Evolutionary conservation across 768 basidiomycete species (phyloP), one percentile per base, ranked within the genome.

Genomic region (Boletus sp.): DNA sequence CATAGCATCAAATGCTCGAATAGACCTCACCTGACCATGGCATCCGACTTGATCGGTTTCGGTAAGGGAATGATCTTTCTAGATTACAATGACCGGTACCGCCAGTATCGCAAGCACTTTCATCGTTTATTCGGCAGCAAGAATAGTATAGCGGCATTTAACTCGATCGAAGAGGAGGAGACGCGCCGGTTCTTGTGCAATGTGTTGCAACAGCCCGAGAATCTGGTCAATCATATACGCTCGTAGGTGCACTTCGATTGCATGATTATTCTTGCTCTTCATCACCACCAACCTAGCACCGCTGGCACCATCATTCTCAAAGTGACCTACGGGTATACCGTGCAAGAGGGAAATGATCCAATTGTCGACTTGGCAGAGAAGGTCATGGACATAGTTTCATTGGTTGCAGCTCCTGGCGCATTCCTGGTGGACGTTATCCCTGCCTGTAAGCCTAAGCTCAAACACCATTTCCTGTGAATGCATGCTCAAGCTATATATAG

Each of bases 1-100:
- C 75, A 81, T 49, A 78, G 82, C 51, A 64, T 76, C n/a, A 80
- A 81, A 46, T 84, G 82, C 62, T 83, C 83, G 14, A 30, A 65
- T 28, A 59, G 68, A 51, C 59, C 63, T 7, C 47, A 41, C 37
- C 5, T 57, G 7, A 55, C 56, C 18, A 65, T 69, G 68, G 56
- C 54, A 18, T 7, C 20, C 8, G 68, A 68, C 11, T 40, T 69
- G 37, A 55, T 56, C 76, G 61, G 60, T 0, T 50, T 51, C 35
- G 3, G 6, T 1, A 46, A 60, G 8, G 47, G 15, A 7, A 28
- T 64, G 20, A 6, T 51, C 12, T 70, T 64, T 3, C 29, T 45
- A 0, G n/a, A 58, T 28, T 47, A 58, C 41, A 46, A 39, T 8
- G 59, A 65, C 30, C 54, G 49, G 8, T 45, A 58, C 32, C 58